Percentiles rank a stretch among this genome's conserved stretches.
Evolutionary conservation across 2,329 filamentous ascomycete species (phyloP).

Genomic region (Ophioceras dolichostomum): DNA sequence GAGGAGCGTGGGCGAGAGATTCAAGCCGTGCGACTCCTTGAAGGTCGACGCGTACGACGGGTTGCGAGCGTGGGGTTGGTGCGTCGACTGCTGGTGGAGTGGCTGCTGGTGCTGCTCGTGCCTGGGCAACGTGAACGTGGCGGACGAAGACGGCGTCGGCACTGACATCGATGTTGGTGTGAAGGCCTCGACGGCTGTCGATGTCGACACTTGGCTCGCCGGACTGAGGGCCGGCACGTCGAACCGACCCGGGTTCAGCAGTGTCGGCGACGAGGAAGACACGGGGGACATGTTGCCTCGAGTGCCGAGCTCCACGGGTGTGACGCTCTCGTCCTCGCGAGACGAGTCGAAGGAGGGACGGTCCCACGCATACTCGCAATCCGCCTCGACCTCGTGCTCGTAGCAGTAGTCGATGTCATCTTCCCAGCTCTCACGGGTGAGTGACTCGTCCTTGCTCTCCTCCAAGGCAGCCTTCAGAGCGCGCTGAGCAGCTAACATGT

Average conservation of each 20-base stretch:
- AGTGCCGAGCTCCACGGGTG: slow-evolving; percentile 12
- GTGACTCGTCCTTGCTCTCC: slow-evolving; percentile 15
- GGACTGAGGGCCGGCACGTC: slow-evolving; percentile 38
- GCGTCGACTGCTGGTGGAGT: background rate
- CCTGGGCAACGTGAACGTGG: background rate
- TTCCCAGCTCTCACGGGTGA: slow-evolving; percentile 46
- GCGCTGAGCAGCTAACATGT: slow-evolving; percentile 23
- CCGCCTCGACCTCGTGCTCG: slow-evolving; percentile 53
- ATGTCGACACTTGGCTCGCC: slow-evolving; percentile 29
- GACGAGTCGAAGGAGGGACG: slow-evolving; percentile 37
- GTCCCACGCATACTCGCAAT: slow-evolving; percentile 56
- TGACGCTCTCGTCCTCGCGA: slow-evolving; percentile 17
- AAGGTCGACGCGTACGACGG: slow-evolving; percentile 40
- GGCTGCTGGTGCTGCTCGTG: background rate
- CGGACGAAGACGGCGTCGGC: slow-evolving; percentile 8
- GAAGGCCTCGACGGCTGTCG: slow-evolving; percentile 27
- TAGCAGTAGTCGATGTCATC: slow-evolving; percentile 62
- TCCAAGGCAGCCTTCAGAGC: slow-evolving; percentile 14
- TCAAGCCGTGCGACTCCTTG: slow-evolving; percentile 46
- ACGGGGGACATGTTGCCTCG: too few relatives aligned
- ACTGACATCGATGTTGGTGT: slow-evolving; percentile 26
- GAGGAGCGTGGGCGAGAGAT: slow-evolving; percentile 47
- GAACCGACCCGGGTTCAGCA: slow-evolving; percentile 19
- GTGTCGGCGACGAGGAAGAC: slow-evolving; percentile 9
- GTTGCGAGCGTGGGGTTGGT: slow-evolving; percentile 22